phyloP scores from a whole-genome alignment of 345 rosid genomes.

The Pistacia integerrima region DNA sequence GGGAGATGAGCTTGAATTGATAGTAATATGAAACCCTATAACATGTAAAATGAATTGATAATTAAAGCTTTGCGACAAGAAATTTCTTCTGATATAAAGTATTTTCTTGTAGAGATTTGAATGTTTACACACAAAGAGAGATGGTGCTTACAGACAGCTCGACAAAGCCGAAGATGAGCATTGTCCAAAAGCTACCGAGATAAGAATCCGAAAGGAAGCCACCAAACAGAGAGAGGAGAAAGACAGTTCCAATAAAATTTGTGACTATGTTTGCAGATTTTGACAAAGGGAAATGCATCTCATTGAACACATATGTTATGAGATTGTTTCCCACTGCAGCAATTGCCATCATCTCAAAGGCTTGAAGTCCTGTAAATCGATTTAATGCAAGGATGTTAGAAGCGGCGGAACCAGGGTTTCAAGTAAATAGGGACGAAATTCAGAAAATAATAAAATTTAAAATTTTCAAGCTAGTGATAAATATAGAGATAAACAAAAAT shows the following conservation, averaged over 20 bases:
- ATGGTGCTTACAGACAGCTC: conserved; percentile 53
- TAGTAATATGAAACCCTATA: conserved; percentile 82
- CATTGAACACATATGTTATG: conserved; percentile 64
- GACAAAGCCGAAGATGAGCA: conserved; percentile 52
- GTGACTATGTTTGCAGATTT: conserved; percentile 82
- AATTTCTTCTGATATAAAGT: too few relatives aligned
- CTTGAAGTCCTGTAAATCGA: conserved; percentile 46
- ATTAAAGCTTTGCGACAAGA: too few relatives aligned
- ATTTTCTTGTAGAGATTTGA: neutral
- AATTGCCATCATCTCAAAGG: conserved; percentile 74
- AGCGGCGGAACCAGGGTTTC: too few relatives aligned
- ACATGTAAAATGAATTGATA: neutral
- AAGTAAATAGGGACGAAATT: too few relatives aligned
- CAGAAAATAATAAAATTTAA: too few relatives aligned
- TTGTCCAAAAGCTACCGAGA: conserved; percentile 63
- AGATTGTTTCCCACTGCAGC: conserved; percentile 87
- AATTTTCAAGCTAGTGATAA: neutral
- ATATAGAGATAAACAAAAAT: too few relatives aligned
- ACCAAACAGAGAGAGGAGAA: conserved; percentile 82
- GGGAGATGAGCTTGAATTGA: conserved; percentile 93
- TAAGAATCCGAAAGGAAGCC: conserved; percentile 88
- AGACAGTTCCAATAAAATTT: conserved; percentile 83
- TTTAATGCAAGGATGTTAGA: too few relatives aligned
- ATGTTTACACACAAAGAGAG: too few relatives aligned
- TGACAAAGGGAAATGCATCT: conserved; percentile 77